Evolutionary conservation across 139 green algal species (phyloP).

Genomic region (Volvox africanus): DNA sequence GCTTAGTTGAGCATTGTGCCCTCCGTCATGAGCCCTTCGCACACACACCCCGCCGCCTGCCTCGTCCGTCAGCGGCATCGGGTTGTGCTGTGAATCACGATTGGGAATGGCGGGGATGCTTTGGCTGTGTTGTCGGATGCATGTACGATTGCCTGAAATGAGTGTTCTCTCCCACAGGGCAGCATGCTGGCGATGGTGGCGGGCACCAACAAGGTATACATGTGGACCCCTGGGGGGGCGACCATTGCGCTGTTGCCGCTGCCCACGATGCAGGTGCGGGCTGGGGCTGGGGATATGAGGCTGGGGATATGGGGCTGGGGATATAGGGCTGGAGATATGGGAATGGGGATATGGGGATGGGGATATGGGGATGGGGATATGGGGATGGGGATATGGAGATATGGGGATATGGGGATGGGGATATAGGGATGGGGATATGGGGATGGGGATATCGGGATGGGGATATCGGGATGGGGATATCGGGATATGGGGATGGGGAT

Average conservation of each 20-base stretch:
- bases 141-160: not conserved
- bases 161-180: conserved; percentile 31
- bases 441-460: not conserved
- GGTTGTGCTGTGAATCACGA: not conserved
- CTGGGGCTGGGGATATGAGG: not conserved
- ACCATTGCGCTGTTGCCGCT: conserved; percentile 88
- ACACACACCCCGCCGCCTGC: not conserved
- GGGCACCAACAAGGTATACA: conserved; percentile 73
- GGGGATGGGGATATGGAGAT: not conserved
- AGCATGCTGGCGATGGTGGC: conserved; percentile 70
- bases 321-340: no score
- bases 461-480: no score
- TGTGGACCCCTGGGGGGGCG: conserved; percentile 87
- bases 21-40: not conserved
- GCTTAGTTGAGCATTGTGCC: not conserved
- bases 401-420: not conserved
- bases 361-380: not conserved
- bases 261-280: conserved; percentile 67
- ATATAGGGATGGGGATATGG: not conserved
- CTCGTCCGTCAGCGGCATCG: no score
- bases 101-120: no score
- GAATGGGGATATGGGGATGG: not conserved
- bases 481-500: no score
- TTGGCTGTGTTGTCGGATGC: no score
- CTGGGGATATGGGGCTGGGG: not conserved